phyloP scores from a whole-genome alignment of 1,284 basidiomycete genomes.

The Malassezia furfur region DNA sequence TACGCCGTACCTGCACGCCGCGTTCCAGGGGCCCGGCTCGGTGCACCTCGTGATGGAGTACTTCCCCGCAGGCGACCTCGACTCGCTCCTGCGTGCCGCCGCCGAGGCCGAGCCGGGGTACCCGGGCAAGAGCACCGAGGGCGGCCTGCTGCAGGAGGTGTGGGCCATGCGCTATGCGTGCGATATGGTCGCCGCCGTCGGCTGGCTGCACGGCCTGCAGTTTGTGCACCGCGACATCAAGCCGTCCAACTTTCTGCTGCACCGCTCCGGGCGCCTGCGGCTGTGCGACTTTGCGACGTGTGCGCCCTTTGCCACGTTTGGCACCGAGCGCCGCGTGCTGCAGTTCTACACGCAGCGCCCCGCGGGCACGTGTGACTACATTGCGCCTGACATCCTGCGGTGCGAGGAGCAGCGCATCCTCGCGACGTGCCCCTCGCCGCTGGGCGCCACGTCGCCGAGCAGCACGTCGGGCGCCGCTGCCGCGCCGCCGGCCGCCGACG shows the following conservation, averaged over 20 bases:
- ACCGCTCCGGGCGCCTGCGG: slow-evolving; percentile 38
- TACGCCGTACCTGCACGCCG: slow-evolving; percentile 36
- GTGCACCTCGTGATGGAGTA: slow-evolving; percentile 47
- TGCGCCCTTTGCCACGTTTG: slow-evolving; percentile 39
- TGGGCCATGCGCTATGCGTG: slow-evolving; percentile 35
- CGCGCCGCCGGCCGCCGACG: slow-evolving; percentile 7
- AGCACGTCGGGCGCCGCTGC: too few relatives aligned
- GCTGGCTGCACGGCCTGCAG: slow-evolving; percentile 36
- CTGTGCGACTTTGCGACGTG: slow-evolving; percentile 46
- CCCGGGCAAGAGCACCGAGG: slow-evolving; percentile 28
- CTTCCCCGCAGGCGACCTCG: slow-evolving; percentile 42
- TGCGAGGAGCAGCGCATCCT: slow-evolving; percentile 34
- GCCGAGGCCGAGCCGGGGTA: slow-evolving; percentile 24
- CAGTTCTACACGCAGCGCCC: slow-evolving; percentile 35
- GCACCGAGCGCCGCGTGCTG: slow-evolving; percentile 25
- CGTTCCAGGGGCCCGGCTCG: slow-evolving; percentile 38
- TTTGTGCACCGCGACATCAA: slow-evolving; percentile 46
- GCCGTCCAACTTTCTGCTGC: slow-evolving; percentile 43
- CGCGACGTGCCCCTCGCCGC: slow-evolving; percentile 5
- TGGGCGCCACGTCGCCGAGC: not conserved
- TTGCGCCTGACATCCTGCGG: slow-evolving; percentile 43
- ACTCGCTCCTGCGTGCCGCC: slow-evolving; percentile 37
- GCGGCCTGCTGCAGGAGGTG: slow-evolving; percentile 33
- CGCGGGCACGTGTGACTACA: slow-evolving; percentile 45
- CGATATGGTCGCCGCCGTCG: slow-evolving; percentile 43